phyloP scores from a whole-genome alignment of 2,329 filamentous ascomycete species.

The Phaeophleospora eucalypticola region DNA sequence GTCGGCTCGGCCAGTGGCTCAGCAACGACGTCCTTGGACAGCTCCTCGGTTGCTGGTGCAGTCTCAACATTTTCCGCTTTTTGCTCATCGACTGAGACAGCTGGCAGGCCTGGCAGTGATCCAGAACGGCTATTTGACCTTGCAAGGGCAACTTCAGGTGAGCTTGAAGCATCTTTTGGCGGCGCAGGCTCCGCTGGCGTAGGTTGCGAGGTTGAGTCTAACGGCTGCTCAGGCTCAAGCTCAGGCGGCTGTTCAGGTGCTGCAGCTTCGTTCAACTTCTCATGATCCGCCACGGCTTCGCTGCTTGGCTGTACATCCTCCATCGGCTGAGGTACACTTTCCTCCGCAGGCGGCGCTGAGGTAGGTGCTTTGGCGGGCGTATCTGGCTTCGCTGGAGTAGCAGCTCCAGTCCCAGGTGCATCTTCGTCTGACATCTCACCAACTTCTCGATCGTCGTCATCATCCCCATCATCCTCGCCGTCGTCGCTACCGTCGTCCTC shows the following conservation, averaged over 20 bases:
- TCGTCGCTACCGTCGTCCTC: conserved; percentile 46
- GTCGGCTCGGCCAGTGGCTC: background rate
- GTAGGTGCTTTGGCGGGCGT: conserved; percentile 17
- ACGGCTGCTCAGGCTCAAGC: conserved; percentile 6
- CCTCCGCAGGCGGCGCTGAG: conserved; percentile 4
- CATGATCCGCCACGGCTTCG: conserved; percentile 3
- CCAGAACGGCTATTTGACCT: conserved; percentile 36
- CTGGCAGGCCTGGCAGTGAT: conserved; percentile 25
- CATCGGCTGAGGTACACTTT: conserved; percentile 12
- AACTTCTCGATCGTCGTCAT: conserved; percentile 42
- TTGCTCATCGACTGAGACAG: conserved; percentile 6
- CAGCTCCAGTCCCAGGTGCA: conserved; percentile 21
- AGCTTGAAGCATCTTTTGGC: conserved; percentile 36
- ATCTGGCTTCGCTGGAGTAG: conserved; percentile 20
- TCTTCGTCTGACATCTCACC: conserved; percentile 33
- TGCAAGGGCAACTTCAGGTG: conserved; percentile 41
- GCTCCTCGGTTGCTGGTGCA: conserved; percentile 1
- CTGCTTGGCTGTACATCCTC: conserved; percentile 14
- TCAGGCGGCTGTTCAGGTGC: conserved; percentile 3
- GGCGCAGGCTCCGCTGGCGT: conserved; percentile 8
- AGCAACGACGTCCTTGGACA: too few relatives aligned
- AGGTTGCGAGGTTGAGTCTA: conserved; percentile 8
- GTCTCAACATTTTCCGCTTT: conserved; percentile 1
- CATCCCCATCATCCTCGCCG: conserved; percentile 49
- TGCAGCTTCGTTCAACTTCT: conserved; percentile 5